Conservation (phyloP, 345 rosid species). For the Populus pruinosa region DNA sequence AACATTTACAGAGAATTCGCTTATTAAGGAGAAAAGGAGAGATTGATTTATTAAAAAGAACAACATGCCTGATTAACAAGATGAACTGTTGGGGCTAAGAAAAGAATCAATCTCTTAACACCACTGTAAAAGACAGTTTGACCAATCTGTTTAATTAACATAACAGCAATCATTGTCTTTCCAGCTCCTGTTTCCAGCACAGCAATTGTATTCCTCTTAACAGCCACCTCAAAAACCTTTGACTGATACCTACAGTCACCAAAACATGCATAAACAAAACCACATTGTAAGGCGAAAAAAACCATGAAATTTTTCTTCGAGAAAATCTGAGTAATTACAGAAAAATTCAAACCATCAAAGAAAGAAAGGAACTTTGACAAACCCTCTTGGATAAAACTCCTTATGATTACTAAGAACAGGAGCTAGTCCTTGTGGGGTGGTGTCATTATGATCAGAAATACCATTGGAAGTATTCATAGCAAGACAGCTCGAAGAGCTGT, state of each 20-base stretch:
- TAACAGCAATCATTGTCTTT: slow-evolving; percentile 61
- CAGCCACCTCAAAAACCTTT: slow-evolving; percentile 62
- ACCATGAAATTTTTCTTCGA: not conserved
- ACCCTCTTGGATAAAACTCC: slow-evolving; percentile 47
- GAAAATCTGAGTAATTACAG: slow-evolving; percentile 6
- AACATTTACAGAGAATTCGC: not conserved
- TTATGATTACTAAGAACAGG: not conserved
- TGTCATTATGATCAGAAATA: not conserved
- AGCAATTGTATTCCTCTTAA: slow-evolving; percentile 67
- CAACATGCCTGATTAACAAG: slow-evolving; percentile 67
- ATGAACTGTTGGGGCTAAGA: slow-evolving; percentile 78
- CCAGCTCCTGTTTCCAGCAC: slow-evolving; percentile 68
- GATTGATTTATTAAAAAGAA: not conserved
- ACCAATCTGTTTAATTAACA: slow-evolving; percentile 52
- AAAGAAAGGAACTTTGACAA: not conserved
- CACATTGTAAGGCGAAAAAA: not conserved
- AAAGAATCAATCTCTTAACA: slow-evolving; percentile 49
- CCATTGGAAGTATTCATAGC: slow-evolving; percentile 4
- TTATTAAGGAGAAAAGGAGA: not conserved
- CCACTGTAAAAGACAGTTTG: slow-evolving; percentile 33
- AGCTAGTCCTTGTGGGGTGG: not conserved
- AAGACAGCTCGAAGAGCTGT: slow-evolving; percentile 16
- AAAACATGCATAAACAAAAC: not conserved
- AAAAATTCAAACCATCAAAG: not conserved
- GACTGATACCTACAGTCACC: slow-evolving; percentile 48